These are phyloP conservation scores for Lachancea kluyveri DNA, from an alignment of 805 yeast species.

Conservation along the genomic window DNA sequence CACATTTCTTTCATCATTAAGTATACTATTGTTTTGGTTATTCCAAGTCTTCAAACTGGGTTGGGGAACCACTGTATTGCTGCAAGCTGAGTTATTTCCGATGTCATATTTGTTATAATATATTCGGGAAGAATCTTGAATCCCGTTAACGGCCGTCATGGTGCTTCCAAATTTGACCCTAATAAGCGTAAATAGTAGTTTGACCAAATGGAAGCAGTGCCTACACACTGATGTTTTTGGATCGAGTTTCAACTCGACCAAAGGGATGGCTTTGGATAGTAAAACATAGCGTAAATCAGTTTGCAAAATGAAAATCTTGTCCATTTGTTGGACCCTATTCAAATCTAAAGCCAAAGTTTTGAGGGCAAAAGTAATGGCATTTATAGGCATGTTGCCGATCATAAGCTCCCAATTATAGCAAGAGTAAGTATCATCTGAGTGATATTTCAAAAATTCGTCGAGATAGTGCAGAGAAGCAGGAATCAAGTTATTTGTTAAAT, in stretches of 20 bases:
- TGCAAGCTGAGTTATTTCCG: conserved; percentile 4
- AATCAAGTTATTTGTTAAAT: conserved; percentile 45
- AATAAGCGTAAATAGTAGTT: conserved; percentile 29
- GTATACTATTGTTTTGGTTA: no score
- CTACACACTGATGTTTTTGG: conserved; percentile 29
- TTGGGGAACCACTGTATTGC: conserved; percentile 7
- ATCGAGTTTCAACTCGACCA: conserved; percentile 30
- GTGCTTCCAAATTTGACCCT: conserved; percentile 22
- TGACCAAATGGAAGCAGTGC: conserved; percentile 29
- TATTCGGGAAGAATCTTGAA: conserved; percentile 3
- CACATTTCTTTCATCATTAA: no score
- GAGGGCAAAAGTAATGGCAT: conserved; percentile 47
- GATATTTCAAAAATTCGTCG: conserved; percentile 48
- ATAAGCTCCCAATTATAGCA: conserved; percentile 57
- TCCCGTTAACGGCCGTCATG: background rate
- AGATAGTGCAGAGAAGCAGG: conserved; percentile 53
- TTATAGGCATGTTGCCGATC: conserved; percentile 50
- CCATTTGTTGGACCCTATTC: conserved; percentile 23
- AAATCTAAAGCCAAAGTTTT: conserved; percentile 49
- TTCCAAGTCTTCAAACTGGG: conserved; percentile 5
- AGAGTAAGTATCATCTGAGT: conserved; percentile 41
- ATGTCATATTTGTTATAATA: conserved; percentile 10
- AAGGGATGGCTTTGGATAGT: conserved; percentile 27
- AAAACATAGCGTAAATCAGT: conserved; percentile 29
- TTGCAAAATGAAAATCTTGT: conserved; percentile 30